Percentiles rank a stretch among this genome's conserved stretches.
phyloP scores from a whole-genome alignment of 306 rosid species.

The Erythrophleum fordii region DNA sequence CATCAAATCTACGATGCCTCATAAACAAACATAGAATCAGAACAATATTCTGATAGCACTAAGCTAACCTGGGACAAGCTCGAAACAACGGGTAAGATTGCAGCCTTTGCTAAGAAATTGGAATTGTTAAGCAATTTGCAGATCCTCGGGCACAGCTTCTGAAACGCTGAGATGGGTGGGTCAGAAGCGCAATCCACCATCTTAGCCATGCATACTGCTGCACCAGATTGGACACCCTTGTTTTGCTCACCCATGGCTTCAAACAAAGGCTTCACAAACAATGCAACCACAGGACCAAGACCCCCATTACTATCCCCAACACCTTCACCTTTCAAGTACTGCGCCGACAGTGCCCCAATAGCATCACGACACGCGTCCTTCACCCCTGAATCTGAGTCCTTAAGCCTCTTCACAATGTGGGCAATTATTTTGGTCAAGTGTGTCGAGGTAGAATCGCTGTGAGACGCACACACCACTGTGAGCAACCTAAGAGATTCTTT shows the following conservation, averaged over 20 bases:
- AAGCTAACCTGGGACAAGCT: conserved; percentile 74
- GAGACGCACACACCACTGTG: conserved; percentile 63
- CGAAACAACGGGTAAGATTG: conserved; percentile 77
- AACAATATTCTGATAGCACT: neutral
- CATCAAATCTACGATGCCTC: too few species aligned
- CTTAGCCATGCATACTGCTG: conserved; percentile 81
- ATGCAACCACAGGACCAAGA: conserved; percentile 61
- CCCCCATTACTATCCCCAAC: conserved; percentile 30
- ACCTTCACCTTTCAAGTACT: conserved; percentile 47
- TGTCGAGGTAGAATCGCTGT: conserved; percentile 58
- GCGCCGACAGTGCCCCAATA: conserved; percentile 63
- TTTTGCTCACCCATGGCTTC: conserved; percentile 96
- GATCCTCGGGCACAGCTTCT: conserved; percentile 92
- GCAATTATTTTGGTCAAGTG: conserved; percentile 76
- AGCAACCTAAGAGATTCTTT: conserved; percentile 71
- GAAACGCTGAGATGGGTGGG: conserved; percentile 68
- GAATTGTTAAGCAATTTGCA: conserved; percentile 77
- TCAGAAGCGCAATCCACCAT: conserved; percentile 68
- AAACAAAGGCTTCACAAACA: conserved; percentile 86
- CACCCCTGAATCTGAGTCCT: conserved; percentile 73
- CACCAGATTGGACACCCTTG: conserved; percentile 85
- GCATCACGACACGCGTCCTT: conserved; percentile 81
- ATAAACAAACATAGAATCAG: neutral
- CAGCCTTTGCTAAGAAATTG: conserved; percentile 73
- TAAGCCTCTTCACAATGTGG: conserved; percentile 70